These are phyloP conservation scores for Aspergillus taichungensis DNA, from an alignment of 495 filamentous ascomycete genomes.

Conservation along the genomic window DNA sequence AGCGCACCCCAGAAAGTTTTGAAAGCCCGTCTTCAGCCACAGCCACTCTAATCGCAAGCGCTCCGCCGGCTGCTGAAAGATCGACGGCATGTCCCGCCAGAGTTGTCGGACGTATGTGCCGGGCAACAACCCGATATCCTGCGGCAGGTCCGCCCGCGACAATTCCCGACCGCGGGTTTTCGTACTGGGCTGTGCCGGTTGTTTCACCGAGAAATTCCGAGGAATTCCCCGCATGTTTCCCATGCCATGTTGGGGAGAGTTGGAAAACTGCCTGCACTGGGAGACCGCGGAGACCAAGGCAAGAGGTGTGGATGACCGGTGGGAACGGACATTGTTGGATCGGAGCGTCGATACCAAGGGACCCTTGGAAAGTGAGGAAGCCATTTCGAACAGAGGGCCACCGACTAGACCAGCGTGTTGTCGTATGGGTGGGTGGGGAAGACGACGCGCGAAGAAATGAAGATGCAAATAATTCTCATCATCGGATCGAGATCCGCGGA, in stretches of 20 bases:
- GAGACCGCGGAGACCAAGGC: constrained; percentile 5
- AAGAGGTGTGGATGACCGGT: constrained; percentile 5
- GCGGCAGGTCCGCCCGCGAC: constrained; percentile 21
- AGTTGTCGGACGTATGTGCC: constrained; percentile 55
- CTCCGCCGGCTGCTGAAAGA: constrained; percentile 38
- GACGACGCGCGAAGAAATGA: neutral
- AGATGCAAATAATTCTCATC: too few relatives aligned
- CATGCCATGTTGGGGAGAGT: constrained; percentile 20
- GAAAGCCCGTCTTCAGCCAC: constrained; percentile 31
- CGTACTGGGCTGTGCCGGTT: constrained; percentile 35
- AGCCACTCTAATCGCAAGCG: constrained; percentile 40
- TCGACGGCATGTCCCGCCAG: constrained; percentile 45
- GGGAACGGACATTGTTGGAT: constrained; percentile 6
- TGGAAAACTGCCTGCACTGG: constrained; percentile 33
- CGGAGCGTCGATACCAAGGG: constrained; percentile 12
- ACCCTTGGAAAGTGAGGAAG: constrained; percentile 25
- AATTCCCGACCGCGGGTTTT: constrained; percentile 22
- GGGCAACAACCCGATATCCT: constrained; percentile 46
- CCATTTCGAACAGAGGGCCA: constrained; percentile 21
- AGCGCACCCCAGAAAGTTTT: constrained; percentile 34
- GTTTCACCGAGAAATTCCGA: constrained; percentile 13
- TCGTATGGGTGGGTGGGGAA: neutral
- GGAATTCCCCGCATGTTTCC: constrained; percentile 15
- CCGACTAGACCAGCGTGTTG: neutral
- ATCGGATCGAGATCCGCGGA: neutral